Evolutionary conservation across 2,329 filamentous ascomycete species (phyloP).

Genomic region (Epichloe aotearoae): DNA sequence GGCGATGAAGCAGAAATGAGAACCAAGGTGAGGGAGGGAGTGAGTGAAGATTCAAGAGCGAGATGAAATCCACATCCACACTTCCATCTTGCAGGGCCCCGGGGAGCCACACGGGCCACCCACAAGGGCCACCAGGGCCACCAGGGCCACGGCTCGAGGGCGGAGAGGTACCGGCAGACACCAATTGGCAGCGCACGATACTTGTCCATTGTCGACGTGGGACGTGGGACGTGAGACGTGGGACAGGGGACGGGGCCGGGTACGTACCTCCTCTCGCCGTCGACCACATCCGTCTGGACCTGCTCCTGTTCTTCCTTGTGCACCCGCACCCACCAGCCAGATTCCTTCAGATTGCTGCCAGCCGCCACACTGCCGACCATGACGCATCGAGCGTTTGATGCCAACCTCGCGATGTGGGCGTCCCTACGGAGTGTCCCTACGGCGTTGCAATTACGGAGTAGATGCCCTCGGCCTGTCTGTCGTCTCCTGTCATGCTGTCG

Average conservation of each 20-base stretch:
- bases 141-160: background rate
- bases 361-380: too few species aligned
- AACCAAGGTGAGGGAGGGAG: conserved; percentile 9
- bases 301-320: background rate
- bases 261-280: background rate
- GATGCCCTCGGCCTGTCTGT: too few species aligned
- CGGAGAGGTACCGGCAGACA: background rate
- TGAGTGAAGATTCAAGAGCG: conserved; percentile 15
- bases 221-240: too few species aligned
- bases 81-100: conserved; percentile 1
- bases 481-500: too few species aligned
- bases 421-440: too few species aligned
- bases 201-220: background rate
- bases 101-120: background rate
- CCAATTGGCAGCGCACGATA: background rate
- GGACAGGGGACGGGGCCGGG: background rate
- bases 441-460: too few species aligned
- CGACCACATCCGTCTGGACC: background rate
- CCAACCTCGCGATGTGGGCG: too few species aligned
- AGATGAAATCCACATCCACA: conserved; percentile 12
- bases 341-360: too few species aligned
- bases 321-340: too few species aligned
- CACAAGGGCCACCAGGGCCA: too few species aligned
- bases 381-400: too few species aligned
- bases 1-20: conserved; percentile 4